phyloP scores from a whole-genome alignment of 371 early-diverging fungal species.

The Rhizopus microsporus region DNA sequence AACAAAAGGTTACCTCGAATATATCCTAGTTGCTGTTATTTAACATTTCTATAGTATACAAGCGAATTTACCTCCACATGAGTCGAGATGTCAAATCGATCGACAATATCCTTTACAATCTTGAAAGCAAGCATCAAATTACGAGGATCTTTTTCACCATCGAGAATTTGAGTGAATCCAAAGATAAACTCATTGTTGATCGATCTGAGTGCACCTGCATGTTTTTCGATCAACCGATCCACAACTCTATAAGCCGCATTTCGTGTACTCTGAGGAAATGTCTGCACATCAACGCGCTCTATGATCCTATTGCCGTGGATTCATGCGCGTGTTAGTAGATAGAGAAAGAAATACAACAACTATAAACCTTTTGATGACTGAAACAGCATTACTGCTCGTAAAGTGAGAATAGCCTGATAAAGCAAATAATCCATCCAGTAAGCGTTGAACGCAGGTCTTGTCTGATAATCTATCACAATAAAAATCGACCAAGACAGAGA shows the following conservation, averaged over 20 bases:
- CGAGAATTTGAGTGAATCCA: conserved; percentile 87
- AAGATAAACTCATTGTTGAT: conserved; percentile 72
- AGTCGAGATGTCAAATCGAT: conserved; percentile 72
- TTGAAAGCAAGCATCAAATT: conserved; percentile 88
- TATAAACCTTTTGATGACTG: conserved; percentile 56
- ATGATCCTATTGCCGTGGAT: conserved; percentile 35
- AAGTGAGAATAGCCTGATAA: conserved; percentile 63
- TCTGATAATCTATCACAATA: conserved; percentile 78
- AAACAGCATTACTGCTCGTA: conserved; percentile 56
- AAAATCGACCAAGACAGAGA: conserved; percentile 72
- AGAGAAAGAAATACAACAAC: background rate
- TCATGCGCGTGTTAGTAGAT: background rate
- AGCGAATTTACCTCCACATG: conserved; percentile 65
- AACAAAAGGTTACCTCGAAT: conserved; percentile 95
- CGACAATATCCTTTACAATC: conserved; percentile 63
- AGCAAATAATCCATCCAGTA: conserved; percentile 67
- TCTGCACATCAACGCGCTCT: conserved; percentile 62
- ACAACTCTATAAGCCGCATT: conserved; percentile 47
- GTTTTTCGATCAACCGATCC: conserved; percentile 41
- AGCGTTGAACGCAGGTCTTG: conserved; percentile 69
- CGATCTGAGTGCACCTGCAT: conserved; percentile 38
- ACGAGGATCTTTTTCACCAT: conserved; percentile 98
- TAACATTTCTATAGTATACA: background rate
- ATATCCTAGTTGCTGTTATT: conserved; percentile 58
- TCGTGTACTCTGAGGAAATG: conserved; percentile 61